These are phyloP conservation scores for Aspergillus unguis DNA, from an alignment of 2,329 filamentous ascomycete genomes.

Conservation along the genomic window DNA sequence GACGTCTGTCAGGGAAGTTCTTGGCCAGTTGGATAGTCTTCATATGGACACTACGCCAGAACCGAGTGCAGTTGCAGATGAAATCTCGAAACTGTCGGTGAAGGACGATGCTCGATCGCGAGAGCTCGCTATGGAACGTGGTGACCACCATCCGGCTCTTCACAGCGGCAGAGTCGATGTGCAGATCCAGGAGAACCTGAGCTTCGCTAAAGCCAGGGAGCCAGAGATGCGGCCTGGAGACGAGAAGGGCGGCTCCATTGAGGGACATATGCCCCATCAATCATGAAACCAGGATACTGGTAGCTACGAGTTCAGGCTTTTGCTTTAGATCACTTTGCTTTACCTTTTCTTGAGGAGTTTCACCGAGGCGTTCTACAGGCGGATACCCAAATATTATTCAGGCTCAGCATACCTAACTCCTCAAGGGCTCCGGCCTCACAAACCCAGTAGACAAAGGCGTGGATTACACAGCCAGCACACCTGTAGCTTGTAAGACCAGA, in stretches of 20 bases:
- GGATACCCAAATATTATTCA: slow-evolving; percentile 16
- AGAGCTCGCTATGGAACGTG: slow-evolving; percentile 37
- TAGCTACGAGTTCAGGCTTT: not conserved
- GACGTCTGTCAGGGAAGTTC: slow-evolving; percentile 26
- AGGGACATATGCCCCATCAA: slow-evolving; percentile 39
- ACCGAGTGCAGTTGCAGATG: slow-evolving; percentile 20
- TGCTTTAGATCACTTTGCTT: not conserved
- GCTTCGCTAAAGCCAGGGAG: slow-evolving; percentile 20
- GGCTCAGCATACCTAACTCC: slow-evolving; percentile 4
- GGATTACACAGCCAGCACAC: too few species aligned
- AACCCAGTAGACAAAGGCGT: not conserved
- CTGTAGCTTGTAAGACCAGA: too few species aligned
- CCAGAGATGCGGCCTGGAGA: slow-evolving; percentile 35
- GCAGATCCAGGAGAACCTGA: slow-evolving; percentile 33
- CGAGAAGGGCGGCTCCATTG: slow-evolving; percentile 39
- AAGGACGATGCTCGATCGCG: slow-evolving; percentile 23
- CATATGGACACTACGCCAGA: slow-evolving; percentile 16
- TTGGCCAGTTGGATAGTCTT: slow-evolving; percentile 20
- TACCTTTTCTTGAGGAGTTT: not conserved
- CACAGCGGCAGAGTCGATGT: slow-evolving; percentile 32
- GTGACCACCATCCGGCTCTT: slow-evolving; percentile 26
- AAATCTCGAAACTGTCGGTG: slow-evolving; percentile 27
- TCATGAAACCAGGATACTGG: slow-evolving; percentile 4
- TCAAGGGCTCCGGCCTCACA: not conserved
- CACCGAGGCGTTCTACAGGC: slow-evolving; percentile 12